phyloP scores from a whole-genome alignment of 2,329 filamentous ascomycete genomes.

The Pleomassaria siparia region DNA sequence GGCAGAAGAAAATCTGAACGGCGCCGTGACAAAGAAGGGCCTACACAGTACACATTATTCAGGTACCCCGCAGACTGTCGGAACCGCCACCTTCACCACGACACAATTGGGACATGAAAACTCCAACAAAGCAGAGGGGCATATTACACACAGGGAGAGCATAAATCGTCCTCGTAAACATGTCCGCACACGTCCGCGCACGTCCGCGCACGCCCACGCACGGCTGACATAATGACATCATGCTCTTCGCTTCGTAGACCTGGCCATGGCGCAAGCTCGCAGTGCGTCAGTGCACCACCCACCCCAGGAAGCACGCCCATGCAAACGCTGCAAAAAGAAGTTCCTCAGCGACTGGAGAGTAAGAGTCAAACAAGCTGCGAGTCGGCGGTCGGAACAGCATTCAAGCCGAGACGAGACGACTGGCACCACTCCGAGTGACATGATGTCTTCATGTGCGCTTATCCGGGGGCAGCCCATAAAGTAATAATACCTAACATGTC shows the following conservation, averaged over 20 bases:
- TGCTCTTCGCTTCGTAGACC: background rate
- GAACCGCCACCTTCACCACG: background rate
- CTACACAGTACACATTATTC: constrained; percentile 3
- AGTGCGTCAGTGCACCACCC: background rate
- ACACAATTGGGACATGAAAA: background rate
- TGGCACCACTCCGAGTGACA: too few species aligned
- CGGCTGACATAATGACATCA: constrained; percentile 8
- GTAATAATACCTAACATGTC: too few species aligned
- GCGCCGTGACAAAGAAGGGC: background rate
- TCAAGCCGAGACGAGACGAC: too few species aligned
- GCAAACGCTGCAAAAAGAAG: constrained; percentile 10
- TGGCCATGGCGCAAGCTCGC: constrained; percentile 2
- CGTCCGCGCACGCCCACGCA: too few species aligned
- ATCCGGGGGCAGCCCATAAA: too few species aligned
- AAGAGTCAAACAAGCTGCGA: background rate
- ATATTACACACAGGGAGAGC: background rate
- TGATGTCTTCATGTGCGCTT: too few species aligned
- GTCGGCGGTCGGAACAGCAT: background rate
- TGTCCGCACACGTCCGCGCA: too few species aligned
- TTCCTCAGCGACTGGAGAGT: background rate
- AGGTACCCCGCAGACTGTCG: constrained; percentile 7
- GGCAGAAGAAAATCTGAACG: background rate
- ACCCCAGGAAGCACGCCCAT: background rate
- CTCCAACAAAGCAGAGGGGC: too few species aligned
- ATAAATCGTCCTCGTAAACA: background rate